These are phyloP conservation scores for Acanthamoeba pearcei DNA, from an alignment of 208 protist species.

Conservation along the genomic window DNA sequence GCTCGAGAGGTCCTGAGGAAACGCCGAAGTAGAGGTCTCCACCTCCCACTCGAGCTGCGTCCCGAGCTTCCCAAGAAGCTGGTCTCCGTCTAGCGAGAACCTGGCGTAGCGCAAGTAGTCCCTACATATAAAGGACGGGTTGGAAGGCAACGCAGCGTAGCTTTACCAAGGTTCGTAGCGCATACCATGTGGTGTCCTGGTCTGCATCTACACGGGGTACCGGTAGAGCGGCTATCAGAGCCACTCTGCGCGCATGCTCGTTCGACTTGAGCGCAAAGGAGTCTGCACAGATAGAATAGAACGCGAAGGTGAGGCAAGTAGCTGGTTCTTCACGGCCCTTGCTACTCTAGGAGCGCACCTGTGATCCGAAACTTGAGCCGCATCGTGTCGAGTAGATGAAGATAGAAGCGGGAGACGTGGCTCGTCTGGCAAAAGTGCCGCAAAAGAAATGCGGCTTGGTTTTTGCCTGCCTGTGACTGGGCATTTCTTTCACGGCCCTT, in stretches of 20 bases:
- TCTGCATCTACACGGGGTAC: neutral
- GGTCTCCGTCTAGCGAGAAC: neutral
- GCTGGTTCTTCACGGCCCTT: too few relatives aligned
- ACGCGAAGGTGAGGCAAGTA: neutral
- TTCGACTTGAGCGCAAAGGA: constrained; percentile 60
- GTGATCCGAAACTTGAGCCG: constrained; percentile 7
- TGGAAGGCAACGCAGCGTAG: neutral
- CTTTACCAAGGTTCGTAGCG: neutral
- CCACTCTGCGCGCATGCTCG: neutral
- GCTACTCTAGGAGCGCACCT: neutral
- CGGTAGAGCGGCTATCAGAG: neutral
- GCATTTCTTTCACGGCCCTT: neutral
- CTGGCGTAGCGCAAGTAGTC: neutral
- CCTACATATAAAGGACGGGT: neutral
- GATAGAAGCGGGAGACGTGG: too few relatives aligned
- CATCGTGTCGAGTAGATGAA: neutral
- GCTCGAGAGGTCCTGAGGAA: neutral
- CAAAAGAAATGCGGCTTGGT: too few relatives aligned
- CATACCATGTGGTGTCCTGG: neutral
- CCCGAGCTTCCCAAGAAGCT: neutral
- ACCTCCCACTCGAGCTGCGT: neutral
- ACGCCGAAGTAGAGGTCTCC: neutral
- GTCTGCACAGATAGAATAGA: neutral
- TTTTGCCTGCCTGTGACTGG: neutral
- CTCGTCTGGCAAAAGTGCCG: too few relatives aligned